Evolutionary conservation across 495 filamentous ascomycete species (phyloP), one percentile per base, ranked within the genome.

Genomic region (Chlorociboria aeruginascens): DNA sequence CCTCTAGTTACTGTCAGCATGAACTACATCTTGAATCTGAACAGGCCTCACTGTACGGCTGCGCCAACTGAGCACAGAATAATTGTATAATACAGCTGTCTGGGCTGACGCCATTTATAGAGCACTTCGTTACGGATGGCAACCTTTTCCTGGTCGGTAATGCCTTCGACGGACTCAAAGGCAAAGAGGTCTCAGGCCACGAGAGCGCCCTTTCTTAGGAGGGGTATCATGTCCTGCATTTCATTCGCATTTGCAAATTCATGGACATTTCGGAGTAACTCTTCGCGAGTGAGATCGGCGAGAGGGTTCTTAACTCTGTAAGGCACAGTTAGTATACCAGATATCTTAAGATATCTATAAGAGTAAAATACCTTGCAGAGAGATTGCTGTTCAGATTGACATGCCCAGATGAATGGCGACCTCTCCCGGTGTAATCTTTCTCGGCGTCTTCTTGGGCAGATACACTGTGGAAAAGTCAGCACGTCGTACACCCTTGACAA

Each of bases 31-130:
- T n/a, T n/a, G n/a, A n/a, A n/a, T n/a, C n/a, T n/a, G n/a, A n/a
- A n/a, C n/a, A n/a, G n/a, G n/a, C n/a, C n/a, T n/a, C n/a, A n/a
- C n/a, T 86, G 82, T 32, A 83, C 76, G 10, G 82, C 82, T 11
- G 83, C 83, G 12, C 76, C 81, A 45, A 86, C 76, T 20, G 81
- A 83, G 57, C 78, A 81, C 31, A 82, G 71, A 13, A 74, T 60
- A 52, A 88, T 82, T 45, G 81, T 83, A 49, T 78, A 68, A 61
- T 77, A 79, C 0, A 58, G 45, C 35, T 36, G 12, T n/a, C 8
- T 46, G 8, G 83, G 82, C 20, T 83, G 74, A 29, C 74, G 68
- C 81, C 81, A 88, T 50, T 77, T 74, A 60, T 78, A 71, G 8
- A 68, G 65, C 13, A 67, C 59, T 53, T 88, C 83, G 32, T 71